Percentiles rank a stretch among this genome's conserved stretches.
Conservation (phyloP, 176 grass and related monocot genomes). For the Miscanthus lutarioriparius region DNA sequence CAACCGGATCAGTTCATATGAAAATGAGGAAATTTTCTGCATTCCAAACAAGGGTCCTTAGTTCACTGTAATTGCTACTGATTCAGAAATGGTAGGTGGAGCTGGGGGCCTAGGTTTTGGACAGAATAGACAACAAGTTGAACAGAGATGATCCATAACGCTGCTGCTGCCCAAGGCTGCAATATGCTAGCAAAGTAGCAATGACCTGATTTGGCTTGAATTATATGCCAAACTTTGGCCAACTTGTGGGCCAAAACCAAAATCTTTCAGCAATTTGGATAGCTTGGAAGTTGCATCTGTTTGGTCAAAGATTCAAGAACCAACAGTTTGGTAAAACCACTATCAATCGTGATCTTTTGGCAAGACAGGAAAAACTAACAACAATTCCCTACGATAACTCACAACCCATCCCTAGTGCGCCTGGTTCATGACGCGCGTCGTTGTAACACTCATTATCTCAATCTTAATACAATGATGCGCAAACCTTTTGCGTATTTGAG, state of each 20-base stretch:
- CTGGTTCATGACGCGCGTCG: too few relatives aligned
- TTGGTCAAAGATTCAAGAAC: neutral
- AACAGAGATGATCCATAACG: neutral
- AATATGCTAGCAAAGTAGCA: neutral
- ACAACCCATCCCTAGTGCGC: too few relatives aligned
- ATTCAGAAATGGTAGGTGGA: neutral
- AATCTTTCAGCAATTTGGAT: neutral
- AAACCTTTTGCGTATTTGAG: too few relatives aligned
- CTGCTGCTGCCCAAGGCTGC: neutral
- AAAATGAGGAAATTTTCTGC: neutral
- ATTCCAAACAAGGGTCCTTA: neutral
- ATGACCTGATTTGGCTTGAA: neutral
- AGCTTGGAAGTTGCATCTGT: neutral
- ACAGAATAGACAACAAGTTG: neutral
- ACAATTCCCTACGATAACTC: too few relatives aligned
- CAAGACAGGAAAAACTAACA: neutral
- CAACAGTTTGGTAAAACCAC: neutral
- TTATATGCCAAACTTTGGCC: too few relatives aligned
- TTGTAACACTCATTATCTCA: too few relatives aligned
- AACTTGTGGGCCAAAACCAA: too few relatives aligned
- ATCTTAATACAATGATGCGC: too few relatives aligned
- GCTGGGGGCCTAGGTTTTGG: neutral
- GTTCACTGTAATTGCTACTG: neutral
- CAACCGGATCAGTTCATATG: neutral
- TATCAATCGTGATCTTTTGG: neutral